Evolutionary conservation across 2,329 filamentous ascomycete species (phyloP).

Genomic region (Neoarthrinium moseri): DNA sequence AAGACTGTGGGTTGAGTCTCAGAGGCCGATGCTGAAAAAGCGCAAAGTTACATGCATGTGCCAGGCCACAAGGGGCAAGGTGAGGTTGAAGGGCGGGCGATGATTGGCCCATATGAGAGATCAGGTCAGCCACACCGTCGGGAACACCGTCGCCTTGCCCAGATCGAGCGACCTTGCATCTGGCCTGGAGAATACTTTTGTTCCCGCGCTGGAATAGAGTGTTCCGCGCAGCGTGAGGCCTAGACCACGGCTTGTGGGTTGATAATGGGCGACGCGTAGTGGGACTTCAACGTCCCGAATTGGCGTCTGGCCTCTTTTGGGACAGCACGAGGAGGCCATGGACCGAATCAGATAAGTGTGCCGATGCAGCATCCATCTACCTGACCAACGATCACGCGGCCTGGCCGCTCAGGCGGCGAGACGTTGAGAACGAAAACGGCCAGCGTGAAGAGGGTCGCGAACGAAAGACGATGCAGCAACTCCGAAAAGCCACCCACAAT

Average conservation of each 20-base stretch:
- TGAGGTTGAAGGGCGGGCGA: not conserved
- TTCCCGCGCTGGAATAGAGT: not conserved
- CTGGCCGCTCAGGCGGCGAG: no score
- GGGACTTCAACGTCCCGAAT: no score
- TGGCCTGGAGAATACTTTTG: not conserved
- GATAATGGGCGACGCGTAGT: not conserved
- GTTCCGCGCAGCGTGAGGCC: no score
- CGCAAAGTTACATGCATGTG: not conserved
- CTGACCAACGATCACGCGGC: no score
- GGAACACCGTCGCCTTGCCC: conserved; percentile 2
- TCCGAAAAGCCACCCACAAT: no score
- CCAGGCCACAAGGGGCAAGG: not conserved
- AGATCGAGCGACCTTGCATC: conserved; percentile 2
- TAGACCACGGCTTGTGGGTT: not conserved
- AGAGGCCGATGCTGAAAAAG: not conserved
- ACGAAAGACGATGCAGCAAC: no score
- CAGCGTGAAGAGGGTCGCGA: no score
- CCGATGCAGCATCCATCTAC: no score
- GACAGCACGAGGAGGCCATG: no score
- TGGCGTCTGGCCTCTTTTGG: no score
- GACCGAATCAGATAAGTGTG: no score
- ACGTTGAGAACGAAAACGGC: no score
- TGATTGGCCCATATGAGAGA: not conserved
- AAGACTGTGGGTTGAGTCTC: conserved; percentile 3
- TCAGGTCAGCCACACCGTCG: not conserved